phyloP scores from a whole-genome alignment of 1,139 yeast genomes.

The Yamadazyma dushanensis region DNA sequence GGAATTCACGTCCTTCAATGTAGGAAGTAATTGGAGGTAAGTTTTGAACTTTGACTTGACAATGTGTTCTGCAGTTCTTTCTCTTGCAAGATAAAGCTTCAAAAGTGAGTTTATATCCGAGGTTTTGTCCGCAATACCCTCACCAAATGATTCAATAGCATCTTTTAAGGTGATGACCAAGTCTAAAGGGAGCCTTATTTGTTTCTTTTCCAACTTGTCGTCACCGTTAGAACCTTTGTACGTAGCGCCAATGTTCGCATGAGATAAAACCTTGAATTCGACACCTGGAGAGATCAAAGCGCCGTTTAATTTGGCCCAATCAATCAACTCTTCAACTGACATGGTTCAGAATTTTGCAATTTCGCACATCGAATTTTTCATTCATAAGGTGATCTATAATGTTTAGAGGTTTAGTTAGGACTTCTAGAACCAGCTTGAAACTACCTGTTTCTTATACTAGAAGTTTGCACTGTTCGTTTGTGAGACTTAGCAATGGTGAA shows the following conservation, averaged over 20 bases:
- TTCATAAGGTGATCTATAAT: conserved; percentile 1
- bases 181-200: conserved; percentile 37
- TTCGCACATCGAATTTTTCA: conserved; percentile 3
- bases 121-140: conserved; percentile 17
- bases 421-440: neutral
- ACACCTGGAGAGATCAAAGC: conserved; percentile 33
- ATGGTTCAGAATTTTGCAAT: neutral
- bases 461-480: neutral
- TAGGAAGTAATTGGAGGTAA: conserved; percentile 63
- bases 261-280: conserved; percentile 21
- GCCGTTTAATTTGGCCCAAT: conserved; percentile 56
- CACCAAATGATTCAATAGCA: conserved; percentile 44
- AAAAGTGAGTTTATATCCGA: conserved; percentile 43
- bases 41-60: conserved; percentile 35
- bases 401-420: conserved; percentile 2
- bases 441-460: neutral
- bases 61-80: conserved; percentile 19
- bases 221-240: conserved; percentile 14
- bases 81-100: conserved; percentile 49
- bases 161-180: conserved; percentile 40
- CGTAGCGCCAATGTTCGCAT: conserved; percentile 42
- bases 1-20: conserved; percentile 43
- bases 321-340: neutral
- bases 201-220: conserved; percentile 13
- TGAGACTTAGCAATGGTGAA: neutral